phyloP scores from a whole-genome alignment of 2,329 filamentous ascomycete species.

The Tolypocladium capitatum region DNA sequence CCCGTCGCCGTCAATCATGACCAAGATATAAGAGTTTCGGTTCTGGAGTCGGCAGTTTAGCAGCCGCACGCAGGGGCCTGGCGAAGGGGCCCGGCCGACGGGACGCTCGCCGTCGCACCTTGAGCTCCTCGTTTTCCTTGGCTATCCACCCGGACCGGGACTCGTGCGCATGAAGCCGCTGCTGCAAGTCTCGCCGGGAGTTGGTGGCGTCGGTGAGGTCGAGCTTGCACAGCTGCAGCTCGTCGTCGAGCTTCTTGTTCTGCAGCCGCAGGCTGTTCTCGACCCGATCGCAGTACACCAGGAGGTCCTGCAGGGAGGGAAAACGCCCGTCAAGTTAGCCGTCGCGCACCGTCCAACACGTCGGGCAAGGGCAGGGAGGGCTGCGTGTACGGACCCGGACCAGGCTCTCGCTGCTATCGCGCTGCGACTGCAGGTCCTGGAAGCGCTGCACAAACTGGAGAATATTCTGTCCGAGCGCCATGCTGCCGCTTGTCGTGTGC shows the following conservation, averaged over 20 bases:
- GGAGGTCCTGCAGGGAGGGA: constrained; percentile 13
- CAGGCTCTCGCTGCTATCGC: constrained; percentile 28
- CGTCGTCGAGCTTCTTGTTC: constrained; percentile 25
- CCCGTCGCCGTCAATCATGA: constrained; percentile 51
- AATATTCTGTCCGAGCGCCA: constrained; percentile 16
- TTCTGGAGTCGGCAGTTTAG: constrained; percentile 20
- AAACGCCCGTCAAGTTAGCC: not conserved
- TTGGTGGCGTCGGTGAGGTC: constrained; percentile 37
- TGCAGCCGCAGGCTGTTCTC: constrained; percentile 31
- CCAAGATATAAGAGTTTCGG: constrained; percentile 44
- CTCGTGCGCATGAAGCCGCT: constrained; percentile 28
- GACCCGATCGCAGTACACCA: constrained; percentile 23
- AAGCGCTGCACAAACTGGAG: constrained; percentile 35
- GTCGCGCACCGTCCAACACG: not conserved
- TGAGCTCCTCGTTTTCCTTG: constrained; percentile 28
- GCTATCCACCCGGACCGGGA: constrained; percentile 19
- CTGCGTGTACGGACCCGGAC: constrained; percentile 28
- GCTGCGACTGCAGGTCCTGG: constrained; percentile 26
- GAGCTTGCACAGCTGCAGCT: constrained; percentile 30
- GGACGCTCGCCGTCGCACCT: constrained; percentile 20
- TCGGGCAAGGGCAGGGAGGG: not conserved
- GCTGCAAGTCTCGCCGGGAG: constrained; percentile 36
- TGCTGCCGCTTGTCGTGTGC: constrained; percentile 1
- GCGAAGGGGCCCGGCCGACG: not conserved
- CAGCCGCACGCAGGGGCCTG: not conserved